phyloP scores from a whole-genome alignment of 345 rosid genomes.

The Limnanthes douglasii region DNA sequence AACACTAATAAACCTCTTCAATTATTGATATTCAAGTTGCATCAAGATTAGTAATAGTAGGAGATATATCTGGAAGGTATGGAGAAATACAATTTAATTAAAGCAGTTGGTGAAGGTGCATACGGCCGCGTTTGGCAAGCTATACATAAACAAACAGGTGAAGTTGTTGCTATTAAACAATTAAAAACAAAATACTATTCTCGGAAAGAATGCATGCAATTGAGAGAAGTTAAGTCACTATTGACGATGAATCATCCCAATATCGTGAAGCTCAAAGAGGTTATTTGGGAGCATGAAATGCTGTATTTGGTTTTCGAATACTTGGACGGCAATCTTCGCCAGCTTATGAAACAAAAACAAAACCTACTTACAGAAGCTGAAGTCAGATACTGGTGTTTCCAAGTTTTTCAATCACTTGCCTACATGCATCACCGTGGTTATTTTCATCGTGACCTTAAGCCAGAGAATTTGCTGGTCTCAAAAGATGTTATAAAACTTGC shows the following conservation, averaged over 20 bases:
- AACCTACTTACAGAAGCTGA: constrained; percentile 64
- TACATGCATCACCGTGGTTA: constrained; percentile 91
- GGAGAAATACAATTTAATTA: constrained; percentile 69
- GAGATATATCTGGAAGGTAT: too few species aligned
- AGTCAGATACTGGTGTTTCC: constrained; percentile 86
- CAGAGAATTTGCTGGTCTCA: constrained; percentile 77
- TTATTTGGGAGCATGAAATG: constrained; percentile 77
- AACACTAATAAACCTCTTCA: too few species aligned
- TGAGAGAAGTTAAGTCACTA: constrained; percentile 95
- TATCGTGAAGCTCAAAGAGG: constrained; percentile 95
- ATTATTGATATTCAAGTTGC: too few species aligned
- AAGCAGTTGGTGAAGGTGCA: constrained; percentile 94
- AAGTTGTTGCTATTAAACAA: constrained; percentile 91
- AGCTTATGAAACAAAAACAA: constrained; percentile 75
- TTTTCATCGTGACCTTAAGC: constrained; percentile 97
- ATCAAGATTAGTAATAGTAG: too few species aligned
- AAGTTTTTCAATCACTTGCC: constrained; percentile 91
- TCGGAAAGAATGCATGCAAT: constrained; percentile 84
- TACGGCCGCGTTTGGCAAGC: constrained; percentile 94
- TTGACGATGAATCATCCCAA: constrained; percentile 84
- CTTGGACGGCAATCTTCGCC: constrained; percentile 90
- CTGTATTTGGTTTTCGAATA: constrained; percentile 85
- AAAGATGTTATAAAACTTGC: constrained; percentile 76
- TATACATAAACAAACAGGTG: constrained; percentile 62
- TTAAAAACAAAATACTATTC: constrained; percentile 93